Percentiles rank a stretch among this genome's conserved stretches.
These are phyloP conservation scores for Neltuma alba DNA, from an alignment of 306 rosid species.

Conservation along the genomic window DNA sequence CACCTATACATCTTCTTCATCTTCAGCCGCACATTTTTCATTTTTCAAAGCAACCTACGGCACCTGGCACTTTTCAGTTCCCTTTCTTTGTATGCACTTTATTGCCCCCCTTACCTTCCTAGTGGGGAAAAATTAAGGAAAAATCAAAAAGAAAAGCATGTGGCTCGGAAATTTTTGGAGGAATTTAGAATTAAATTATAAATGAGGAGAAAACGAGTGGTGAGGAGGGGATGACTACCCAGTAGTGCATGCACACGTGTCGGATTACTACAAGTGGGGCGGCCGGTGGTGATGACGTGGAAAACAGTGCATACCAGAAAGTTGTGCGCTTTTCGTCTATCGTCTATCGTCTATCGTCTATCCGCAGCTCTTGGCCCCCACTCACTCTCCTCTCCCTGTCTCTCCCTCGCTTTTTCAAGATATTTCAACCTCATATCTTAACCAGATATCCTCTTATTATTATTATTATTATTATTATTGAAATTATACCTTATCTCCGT, in stretches of 20 bases:
- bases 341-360: not conserved
- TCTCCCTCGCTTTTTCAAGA: not conserved
- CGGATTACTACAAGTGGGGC: not conserved
- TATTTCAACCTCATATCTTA: constrained; percentile 35
- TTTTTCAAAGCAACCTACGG: not conserved
- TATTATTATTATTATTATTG: not conserved
- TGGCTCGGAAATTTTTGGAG: constrained; percentile 12
- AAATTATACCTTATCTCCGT: not conserved
- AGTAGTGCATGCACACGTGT: constrained; percentile 25
- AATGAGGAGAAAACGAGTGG: constrained; percentile 14
- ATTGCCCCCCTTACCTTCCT: not conserved
- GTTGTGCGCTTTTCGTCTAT: not conserved
- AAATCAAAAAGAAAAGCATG: not conserved
- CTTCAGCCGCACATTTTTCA: not conserved
- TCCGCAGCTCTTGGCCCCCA: constrained; percentile 26
- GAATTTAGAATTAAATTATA: not conserved
- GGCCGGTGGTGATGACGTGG: constrained; percentile 49
- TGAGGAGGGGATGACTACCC: not conserved
- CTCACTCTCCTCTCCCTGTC: not conserved
- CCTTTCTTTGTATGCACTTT: not conserved
- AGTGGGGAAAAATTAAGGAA: not conserved
- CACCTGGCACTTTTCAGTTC: not conserved
- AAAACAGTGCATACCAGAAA: constrained; percentile 28
- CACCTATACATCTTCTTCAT: too few species aligned
- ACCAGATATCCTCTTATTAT: not conserved